Conservation (phyloP, 257 asterid species). For the Misopates orontium region DNA sequence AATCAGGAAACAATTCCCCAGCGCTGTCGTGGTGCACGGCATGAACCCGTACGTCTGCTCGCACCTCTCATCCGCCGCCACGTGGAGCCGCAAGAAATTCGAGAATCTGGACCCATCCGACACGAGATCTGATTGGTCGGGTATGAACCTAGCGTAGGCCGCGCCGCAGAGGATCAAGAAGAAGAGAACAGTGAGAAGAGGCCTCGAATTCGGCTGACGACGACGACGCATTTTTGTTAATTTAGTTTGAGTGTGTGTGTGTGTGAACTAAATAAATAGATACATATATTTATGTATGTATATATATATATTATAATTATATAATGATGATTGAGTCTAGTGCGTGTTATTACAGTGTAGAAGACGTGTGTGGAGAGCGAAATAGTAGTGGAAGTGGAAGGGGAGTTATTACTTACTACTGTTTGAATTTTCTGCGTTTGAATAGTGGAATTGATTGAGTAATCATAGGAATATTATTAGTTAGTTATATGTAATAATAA, state of each 20-base stretch:
- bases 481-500: too few relatives aligned
- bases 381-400: too few relatives aligned
- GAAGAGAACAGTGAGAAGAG: slow-evolving; percentile 4
- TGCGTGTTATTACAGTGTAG: neutral
- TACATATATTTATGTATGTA: neutral
- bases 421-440: too few relatives aligned
- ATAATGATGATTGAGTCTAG: neutral
- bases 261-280: neutral
- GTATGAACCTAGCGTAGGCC: slow-evolving; percentile 44
- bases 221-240: slow-evolving; percentile 4
- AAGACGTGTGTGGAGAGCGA: slow-evolving; percentile 5
- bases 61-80: slow-evolving; percentile 55
- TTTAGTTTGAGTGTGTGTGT: neutral
- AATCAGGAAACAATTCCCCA: slow-evolving; percentile 72
- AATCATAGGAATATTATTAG: too few relatives aligned
- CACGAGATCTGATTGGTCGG: slow-evolving; percentile 49
- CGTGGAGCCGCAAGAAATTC: slow-evolving; percentile 40
- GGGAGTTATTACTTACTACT: too few relatives aligned
- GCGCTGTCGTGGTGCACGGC: slow-evolving; percentile 76
- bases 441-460: too few relatives aligned
- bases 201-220: neutral
- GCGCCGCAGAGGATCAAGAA: slow-evolving; percentile 47
- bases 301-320: neutral
- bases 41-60: slow-evolving; percentile 88
- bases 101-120: slow-evolving; percentile 43